Percentiles rank a stretch among this genome's conserved stretches.
These are phyloP conservation scores for Colletotrichum echinochloae DNA, from an alignment of 2,329 filamentous ascomycete species.

Conservation along the genomic window DNA sequence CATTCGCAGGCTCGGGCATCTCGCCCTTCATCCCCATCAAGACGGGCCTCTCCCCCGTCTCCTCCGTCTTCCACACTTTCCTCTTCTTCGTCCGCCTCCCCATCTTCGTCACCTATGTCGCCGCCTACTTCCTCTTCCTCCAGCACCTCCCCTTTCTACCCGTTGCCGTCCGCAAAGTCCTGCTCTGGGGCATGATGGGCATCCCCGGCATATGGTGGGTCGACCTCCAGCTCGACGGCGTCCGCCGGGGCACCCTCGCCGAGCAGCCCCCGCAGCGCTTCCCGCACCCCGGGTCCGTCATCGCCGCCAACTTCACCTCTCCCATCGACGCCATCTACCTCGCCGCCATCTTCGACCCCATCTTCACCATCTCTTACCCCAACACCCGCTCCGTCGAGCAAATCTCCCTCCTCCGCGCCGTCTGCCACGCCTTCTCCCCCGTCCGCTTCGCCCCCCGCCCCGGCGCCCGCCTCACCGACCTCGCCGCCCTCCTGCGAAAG, in stretches of 20 bases:
- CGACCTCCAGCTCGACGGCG: slow-evolving; percentile 96
- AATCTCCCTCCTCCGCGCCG: slow-evolving; percentile 81
- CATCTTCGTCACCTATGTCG: slow-evolving; percentile 75
- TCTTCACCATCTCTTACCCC: slow-evolving; percentile 91
- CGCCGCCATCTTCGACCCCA: slow-evolving; percentile 93
- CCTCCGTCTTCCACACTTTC: slow-evolving; percentile 73
- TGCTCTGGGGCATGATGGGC: slow-evolving; percentile 87
- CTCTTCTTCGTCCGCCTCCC: slow-evolving; percentile 87
- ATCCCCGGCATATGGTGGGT: slow-evolving; percentile 98
- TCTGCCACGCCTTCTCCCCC: slow-evolving; percentile 76
- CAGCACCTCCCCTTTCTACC: slow-evolving; percentile 79
- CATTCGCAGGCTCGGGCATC: slow-evolving; percentile 82
- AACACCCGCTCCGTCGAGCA: slow-evolving; percentile 77
- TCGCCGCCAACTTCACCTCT: slow-evolving; percentile 91
- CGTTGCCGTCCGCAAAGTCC: slow-evolving; percentile 77
- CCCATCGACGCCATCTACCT: slow-evolving; percentile 95
- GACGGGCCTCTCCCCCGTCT: slow-evolving; percentile 71
- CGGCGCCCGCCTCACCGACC: slow-evolving; percentile 66
- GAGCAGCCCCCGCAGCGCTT: slow-evolving; percentile 79
- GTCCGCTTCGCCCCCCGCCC: slow-evolving; percentile 62
- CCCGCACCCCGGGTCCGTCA: slow-evolving; percentile 82
- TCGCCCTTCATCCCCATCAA: slow-evolving; percentile 92
- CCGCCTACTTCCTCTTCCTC: slow-evolving; percentile 82
- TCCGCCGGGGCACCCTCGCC: slow-evolving; percentile 88
- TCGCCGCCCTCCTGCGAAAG: slow-evolving; percentile 71